Base-by-base conservation (phyloP, 2,329 filamentous ascomycete genomes). In the Hypomyces rosellus region DNA sequence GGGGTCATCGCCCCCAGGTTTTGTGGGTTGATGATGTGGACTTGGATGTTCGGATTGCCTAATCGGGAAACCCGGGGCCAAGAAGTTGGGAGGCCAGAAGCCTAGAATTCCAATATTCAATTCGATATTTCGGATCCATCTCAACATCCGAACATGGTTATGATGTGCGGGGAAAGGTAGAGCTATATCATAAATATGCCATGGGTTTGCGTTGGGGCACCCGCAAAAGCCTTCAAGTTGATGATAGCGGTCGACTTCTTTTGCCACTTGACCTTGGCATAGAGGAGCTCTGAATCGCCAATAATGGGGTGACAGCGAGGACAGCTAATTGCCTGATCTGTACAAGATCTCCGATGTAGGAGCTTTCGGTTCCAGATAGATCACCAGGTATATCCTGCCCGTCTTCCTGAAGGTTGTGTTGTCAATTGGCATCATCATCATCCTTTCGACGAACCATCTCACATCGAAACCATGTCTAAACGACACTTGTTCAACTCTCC, bases 401-500 rank as follows among this genome's bases (percentile, higher is more conserved):
- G 34, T 42, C 40, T 25, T 39, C 49, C 14, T 34, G 45, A 51
- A 48, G 25, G 8, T 30, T 30, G 25, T 2, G 25, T 30, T 30
- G 25, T 30, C 25, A 11, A 30, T 30, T 2, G 20, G 20, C 20
- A 45, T 36, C 45, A 34, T 18, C 15, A 42, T 2, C 30, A 8
- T 30, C 25, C 34, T 15, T 25, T 34, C 38, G 15, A n/a, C 11
- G 22, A n/a, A 15, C 8, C 7, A 30, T 43, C 30, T 34, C 7
- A 48, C 16, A 36, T 46, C 33, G 30, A 50, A 16, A 50, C 8
- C 48, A 80, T 80, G 76, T 80, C 76, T 20, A 76, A 69, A 51
- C 69, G 73, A 13, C 76, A 80, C 53, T 71, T 80, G 55, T 80
- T 77, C 60, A 63, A 73, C 52, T 76, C 76, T 14, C 56, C 75